Base-by-base conservation (phyloP, 805 yeast species). In the Ogataea nitratoaversa region DNA sequence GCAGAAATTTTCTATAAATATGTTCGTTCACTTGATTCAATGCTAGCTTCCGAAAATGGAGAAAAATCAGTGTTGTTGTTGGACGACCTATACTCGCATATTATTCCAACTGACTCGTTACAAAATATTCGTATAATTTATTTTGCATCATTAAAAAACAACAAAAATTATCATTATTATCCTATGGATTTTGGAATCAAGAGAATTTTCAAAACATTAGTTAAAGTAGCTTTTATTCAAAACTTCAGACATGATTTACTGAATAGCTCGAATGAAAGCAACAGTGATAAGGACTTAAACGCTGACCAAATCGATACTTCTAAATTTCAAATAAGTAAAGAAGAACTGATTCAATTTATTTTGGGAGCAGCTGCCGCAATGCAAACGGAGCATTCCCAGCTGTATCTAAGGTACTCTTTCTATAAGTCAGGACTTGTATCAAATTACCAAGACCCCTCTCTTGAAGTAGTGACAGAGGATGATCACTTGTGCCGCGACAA, bases 31-130 rank as follows among this genome's bases (percentile, higher is more conserved):
- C 38, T 58, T 17, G 56, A 59, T 35, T 20, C 40, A 6, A 23
- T 36, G 13, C 27, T 50, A 9, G 31, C 34, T 5, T 16, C 32
- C 1, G 30, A 38, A 12, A 46, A 54, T 8, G 40, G 45, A 1
- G 48, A 58, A 27, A 53, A 47, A 14, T 50, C 59, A 4, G 50
- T 59, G 1, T 16, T 68, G 3, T 28, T 68, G 22, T 35, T 66
- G 28, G 71, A 68, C 49, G 47, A 57, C 29, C 44, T 65, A 11
- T 53, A 63, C 43, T 50, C 63, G 2, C 73, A 68, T 46, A 58
- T 65, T 27, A 48, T 66, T 14, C 66, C 69, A 3, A 49, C 54
- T 5, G 57, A 60, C 8, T 33, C 43, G 1, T 49, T 67, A 8
- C 19, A 42, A 2, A 54, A 58, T 37, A 53, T 68, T 34, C 48